These are phyloP conservation scores for Populus alba DNA, from an alignment of 345 rosid genomes.

Conservation along the genomic window DNA sequence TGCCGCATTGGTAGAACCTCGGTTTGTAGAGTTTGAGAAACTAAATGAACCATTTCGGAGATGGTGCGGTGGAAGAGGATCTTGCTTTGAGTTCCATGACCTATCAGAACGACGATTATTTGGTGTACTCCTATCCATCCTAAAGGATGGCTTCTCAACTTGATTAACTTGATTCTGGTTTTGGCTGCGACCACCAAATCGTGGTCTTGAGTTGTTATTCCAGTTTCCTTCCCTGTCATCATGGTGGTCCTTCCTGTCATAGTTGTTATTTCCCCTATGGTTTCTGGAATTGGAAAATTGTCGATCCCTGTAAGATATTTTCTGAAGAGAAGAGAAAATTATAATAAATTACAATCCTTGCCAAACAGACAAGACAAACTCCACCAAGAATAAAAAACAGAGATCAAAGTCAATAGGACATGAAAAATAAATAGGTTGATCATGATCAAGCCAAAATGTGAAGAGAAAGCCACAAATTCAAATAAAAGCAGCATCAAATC, in stretches of 20 bases:
- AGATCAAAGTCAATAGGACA: neutral
- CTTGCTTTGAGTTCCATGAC: constrained; percentile 57
- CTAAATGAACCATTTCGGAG: constrained; percentile 56
- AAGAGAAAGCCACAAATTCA: neutral
- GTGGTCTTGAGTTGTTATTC: constrained; percentile 55
- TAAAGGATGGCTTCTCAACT: constrained; percentile 50
- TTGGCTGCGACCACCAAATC: constrained; percentile 57
- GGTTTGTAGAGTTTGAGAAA: constrained; percentile 39
- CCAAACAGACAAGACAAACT: neutral
- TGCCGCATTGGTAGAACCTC: constrained; percentile 13
- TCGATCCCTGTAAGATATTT: constrained; percentile 57
- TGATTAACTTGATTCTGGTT: constrained; percentile 53
- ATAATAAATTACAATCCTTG: neutral
- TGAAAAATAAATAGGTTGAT: neutral
- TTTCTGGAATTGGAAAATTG: constrained; percentile 54
- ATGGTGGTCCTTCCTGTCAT: constrained; percentile 63
- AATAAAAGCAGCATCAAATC: neutral
- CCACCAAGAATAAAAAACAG: neutral
- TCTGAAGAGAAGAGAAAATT: constrained; percentile 35
- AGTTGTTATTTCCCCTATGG: constrained; percentile 47
- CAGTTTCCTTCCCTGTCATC: constrained; percentile 76
- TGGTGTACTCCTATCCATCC: constrained; percentile 44
- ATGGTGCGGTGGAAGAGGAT: constrained; percentile 46
- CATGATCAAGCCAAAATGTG: neutral
- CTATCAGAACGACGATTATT: constrained; percentile 55